phyloP scores from a whole-genome alignment of 345 rosid genomes.

The Acer yangbiense region DNA sequence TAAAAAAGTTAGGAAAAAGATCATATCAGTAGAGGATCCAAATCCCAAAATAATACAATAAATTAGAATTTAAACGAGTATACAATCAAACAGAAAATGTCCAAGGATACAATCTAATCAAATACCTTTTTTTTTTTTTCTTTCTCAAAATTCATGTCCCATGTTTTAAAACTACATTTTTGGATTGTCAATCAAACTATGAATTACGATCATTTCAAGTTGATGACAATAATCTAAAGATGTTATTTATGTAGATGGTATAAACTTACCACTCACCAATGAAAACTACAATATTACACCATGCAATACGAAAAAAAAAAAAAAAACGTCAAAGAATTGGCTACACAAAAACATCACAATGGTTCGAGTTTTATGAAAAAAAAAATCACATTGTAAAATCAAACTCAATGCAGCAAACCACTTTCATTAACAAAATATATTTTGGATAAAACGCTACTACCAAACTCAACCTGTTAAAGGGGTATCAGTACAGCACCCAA shows the following conservation, averaged over 20 bases:
- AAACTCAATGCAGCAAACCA: not conserved
- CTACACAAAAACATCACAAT: not conserved
- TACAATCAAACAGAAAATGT: too few species aligned
- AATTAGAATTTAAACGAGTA: too few species aligned
- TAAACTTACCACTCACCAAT: not conserved
- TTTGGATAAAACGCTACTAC: too few species aligned
- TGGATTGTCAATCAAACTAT: not conserved
- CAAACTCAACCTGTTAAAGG: constrained; percentile 1
- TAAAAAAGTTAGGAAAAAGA: too few species aligned
- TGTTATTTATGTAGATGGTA: not conserved
- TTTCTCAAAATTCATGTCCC: too few species aligned
- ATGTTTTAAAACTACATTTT: too few species aligned
- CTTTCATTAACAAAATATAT: constrained; percentile 19
- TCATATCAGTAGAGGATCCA: too few species aligned
- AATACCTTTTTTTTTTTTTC: too few species aligned
- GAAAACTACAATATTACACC: not conserved
- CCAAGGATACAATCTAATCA: too few species aligned
- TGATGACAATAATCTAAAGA: not conserved
- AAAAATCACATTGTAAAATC: too few species aligned
- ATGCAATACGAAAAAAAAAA: too few species aligned
- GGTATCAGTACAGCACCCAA: constrained; percentile 8
- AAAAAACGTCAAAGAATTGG: not conserved
- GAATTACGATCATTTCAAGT: not conserved
- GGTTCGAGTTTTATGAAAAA: not conserved
- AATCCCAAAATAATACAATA: too few species aligned